A percentile compares a stretch with the other conserved stretches of the same genome.
phyloP scores from a whole-genome alignment of 148 eudicot genomes.

The Pharnaceum exiguum region DNA sequence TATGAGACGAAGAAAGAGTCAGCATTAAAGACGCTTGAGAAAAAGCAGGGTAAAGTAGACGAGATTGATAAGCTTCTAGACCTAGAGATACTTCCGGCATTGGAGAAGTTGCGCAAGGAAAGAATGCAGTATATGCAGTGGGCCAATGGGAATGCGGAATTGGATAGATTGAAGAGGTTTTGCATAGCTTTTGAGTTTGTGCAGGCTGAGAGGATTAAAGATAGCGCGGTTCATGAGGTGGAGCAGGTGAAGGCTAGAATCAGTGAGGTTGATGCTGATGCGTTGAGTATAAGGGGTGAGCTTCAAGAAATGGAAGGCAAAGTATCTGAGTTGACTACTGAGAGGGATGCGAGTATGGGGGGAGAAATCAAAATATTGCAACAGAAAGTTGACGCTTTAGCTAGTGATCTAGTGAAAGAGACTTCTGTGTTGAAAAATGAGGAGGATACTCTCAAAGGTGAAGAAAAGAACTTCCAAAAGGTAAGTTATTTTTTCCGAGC shows the following conservation, averaged over 20 bases:
- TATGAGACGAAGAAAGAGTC: conserved; percentile 96
- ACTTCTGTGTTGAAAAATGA: conserved; percentile 69
- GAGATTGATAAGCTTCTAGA: conserved; percentile 92
- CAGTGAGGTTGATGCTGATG: conserved; percentile 43
- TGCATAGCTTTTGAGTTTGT: conserved; percentile 93
- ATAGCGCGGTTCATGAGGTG: conserved; percentile 59
- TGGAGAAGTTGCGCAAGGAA: conserved; percentile 92
- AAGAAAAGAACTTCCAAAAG: conserved; percentile 69
- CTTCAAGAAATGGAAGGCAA: conserved; percentile 67
- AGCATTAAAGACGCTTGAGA: conserved; percentile 92
- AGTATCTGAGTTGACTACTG: conserved; percentile 59
- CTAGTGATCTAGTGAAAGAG: conserved; percentile 78
- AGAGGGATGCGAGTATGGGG: conserved; percentile 87
- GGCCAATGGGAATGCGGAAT: conserved; percentile 89
- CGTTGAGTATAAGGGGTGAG: conserved; percentile 45
- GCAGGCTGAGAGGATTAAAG: conserved; percentile 81
- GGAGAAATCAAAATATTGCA: conserved; percentile 75
- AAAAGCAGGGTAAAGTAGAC: conserved; percentile 86
- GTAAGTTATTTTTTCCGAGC: conserved; percentile 22
- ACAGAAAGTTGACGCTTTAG: conserved; percentile 69
- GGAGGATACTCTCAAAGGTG: conserved; percentile 66
- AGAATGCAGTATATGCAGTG: conserved; percentile 96
- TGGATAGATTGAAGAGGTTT: conserved; percentile 82
- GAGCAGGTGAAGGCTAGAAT: conserved; percentile 59
- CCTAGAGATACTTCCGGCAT: conserved; percentile 83